Evolutionary conservation across 352 stramenopile species (phyloP).

Genomic region (Globisporangium okanoganense): DNA sequence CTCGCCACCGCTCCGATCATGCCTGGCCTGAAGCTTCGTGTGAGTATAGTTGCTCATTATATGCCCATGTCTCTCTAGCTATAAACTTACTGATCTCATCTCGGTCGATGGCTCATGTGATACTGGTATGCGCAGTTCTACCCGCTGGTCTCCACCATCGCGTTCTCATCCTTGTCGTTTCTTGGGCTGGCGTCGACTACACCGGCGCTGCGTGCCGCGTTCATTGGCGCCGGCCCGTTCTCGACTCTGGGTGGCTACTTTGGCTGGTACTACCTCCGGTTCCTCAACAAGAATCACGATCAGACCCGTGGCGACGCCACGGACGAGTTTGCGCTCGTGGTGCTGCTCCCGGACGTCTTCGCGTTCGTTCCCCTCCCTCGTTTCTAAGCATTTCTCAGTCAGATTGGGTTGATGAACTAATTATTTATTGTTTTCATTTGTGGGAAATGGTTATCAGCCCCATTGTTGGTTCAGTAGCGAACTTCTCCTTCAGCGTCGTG

Average conservation of each 20-base stretch:
- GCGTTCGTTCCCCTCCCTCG: conserved; percentile 32
- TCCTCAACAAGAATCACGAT: conserved; percentile 77
- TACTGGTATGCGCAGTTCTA: conserved; percentile 44
- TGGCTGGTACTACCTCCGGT: conserved; percentile 85
- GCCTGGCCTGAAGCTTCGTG: conserved; percentile 56
- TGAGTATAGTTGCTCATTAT: conserved; percentile 22
- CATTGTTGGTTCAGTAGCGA: conserved; percentile 56
- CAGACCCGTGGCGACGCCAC: conserved; percentile 68
- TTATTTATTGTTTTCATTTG: conserved; percentile 1
- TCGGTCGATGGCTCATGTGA: background rate
- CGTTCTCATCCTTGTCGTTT: conserved; percentile 51
- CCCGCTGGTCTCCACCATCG: conserved; percentile 42
- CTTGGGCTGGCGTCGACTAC: conserved; percentile 32
- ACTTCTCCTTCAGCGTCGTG: conserved; percentile 81
- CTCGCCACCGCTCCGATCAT: conserved; percentile 50
- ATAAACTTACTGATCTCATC: background rate
- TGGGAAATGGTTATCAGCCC: conserved; percentile 26
- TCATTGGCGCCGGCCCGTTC: conserved; percentile 71
- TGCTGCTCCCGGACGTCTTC: conserved; percentile 67
- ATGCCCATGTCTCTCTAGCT: background rate
- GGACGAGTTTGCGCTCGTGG: conserved; percentile 70
- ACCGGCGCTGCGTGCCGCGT: conserved; percentile 34
- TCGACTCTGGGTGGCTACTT: conserved; percentile 74
- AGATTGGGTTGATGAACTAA: background rate
- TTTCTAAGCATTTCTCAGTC: background rate